A percentile compares a stretch with the other conserved stretches of the same genome.
Conservation (phyloP, 352 stramenopile genomes). For the Pseudoperonospora humuli region DNA sequence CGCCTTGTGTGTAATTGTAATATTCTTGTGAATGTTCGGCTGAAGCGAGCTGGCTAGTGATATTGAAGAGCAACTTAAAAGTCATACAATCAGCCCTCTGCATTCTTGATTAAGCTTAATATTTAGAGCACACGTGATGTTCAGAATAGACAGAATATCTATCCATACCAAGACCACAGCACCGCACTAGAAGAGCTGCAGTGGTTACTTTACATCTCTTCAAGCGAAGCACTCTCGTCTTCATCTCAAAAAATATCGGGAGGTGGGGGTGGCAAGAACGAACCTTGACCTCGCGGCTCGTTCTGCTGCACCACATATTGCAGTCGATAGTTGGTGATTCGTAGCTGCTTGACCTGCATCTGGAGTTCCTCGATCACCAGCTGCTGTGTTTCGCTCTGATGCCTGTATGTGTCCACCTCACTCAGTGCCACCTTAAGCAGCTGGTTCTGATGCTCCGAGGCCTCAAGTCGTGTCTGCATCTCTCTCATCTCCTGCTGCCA, state of each 20-base stretch:
- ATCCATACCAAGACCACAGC: neutral
- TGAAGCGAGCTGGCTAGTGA: too few species aligned
- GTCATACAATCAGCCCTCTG: neutral
- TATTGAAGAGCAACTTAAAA: too few species aligned
- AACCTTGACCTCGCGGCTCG: conserved; percentile 32
- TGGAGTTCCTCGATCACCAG: conserved; percentile 60
- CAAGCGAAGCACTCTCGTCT: neutral
- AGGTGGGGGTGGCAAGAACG: conserved; percentile 49
- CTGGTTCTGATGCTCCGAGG: conserved; percentile 47
- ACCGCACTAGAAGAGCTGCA: conserved; percentile 10
- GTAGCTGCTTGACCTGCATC: conserved; percentile 61
- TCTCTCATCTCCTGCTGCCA: conserved; percentile 47
- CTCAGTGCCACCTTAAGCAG: conserved; percentile 36
- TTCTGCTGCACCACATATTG: conserved; percentile 70
- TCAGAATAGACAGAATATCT: neutral
- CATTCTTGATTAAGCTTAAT: conserved; percentile 16
- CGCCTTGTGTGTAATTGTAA: too few species aligned
- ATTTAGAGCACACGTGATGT: conserved; percentile 16
- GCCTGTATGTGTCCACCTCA: conserved; percentile 35
- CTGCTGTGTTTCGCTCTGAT: conserved; percentile 49
- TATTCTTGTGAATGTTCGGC: too few species aligned
- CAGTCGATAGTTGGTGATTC: conserved; percentile 57
- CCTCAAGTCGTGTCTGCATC: conserved; percentile 35
- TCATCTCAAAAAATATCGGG: conserved; percentile 57
- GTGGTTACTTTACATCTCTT: neutral